Percentiles rank a stretch among this genome's conserved stretches.
These are phyloP conservation scores for Alliaria petiolata DNA, from an alignment of 345 rosid species.

Conservation along the genomic window DNA sequence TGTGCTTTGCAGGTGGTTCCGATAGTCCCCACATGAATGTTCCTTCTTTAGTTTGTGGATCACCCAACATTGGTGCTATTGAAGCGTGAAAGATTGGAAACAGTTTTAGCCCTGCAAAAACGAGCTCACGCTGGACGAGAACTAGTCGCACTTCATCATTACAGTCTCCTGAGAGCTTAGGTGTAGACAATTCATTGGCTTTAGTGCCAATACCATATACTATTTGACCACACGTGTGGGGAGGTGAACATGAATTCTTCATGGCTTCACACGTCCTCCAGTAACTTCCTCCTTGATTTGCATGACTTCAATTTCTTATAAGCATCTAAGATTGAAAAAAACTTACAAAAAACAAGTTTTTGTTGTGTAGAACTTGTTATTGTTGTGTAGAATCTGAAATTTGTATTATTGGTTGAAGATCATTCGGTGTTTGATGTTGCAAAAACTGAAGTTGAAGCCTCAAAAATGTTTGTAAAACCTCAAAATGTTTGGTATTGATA, in stretches of 20 bases:
- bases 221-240: slow-evolving; percentile 97
- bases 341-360: too few species aligned
- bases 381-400: too few species aligned
- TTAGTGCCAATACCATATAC: slow-evolving; percentile 52
- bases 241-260: slow-evolving; percentile 97
- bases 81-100: slow-evolving; percentile 29
- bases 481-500: too few species aligned
- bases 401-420: too few species aligned
- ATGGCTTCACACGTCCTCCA: slow-evolving; percentile 93
- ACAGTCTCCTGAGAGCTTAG: slow-evolving; percentile 20
- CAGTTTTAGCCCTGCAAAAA: slow-evolving; percentile 22
- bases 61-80: slow-evolving; percentile 23
- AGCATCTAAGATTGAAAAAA: background rate
- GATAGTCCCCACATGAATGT: slow-evolving; percentile 19
- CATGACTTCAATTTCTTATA: background rate
- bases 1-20: slow-evolving; percentile 15
- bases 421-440: too few species aligned
- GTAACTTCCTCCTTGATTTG: slow-evolving; percentile 35
- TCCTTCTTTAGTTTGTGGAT: slow-evolving; percentile 34
- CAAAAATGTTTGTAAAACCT: too few species aligned
- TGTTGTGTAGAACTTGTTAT: too few species aligned
- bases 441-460: too few species aligned
- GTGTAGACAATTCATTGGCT: slow-evolving; percentile 49
- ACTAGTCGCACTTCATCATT: slow-evolving; percentile 15
- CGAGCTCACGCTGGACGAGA: slow-evolving; percentile 34